Base-by-base conservation (phyloP, 1,284 basidiomycete species). In the Phylloboletellus chloephorus region DNA sequence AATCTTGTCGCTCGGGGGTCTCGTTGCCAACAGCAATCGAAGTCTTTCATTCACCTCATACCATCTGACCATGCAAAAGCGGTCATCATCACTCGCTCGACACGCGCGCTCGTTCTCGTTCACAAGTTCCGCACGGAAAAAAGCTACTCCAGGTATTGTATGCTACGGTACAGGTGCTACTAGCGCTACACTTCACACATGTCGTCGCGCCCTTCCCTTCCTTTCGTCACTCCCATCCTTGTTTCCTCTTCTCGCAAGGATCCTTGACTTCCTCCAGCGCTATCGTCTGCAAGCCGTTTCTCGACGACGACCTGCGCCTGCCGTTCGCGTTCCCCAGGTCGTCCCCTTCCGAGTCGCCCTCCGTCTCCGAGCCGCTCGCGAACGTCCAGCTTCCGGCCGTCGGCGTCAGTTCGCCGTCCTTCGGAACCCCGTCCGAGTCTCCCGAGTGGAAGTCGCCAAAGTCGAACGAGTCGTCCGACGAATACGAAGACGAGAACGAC, bases 371-470 rank as follows among this genome's bases (percentile, higher is more conserved):
- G 13, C 61, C 58, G 43, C 73, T 73, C 15, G 73, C 61, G 43
- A 82, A 75, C 39, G 76, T 81, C 80, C 81, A 82, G 54, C 78
- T 82, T 22, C 76, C 79, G 8, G 73, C 73, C 1, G 77, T 82
- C 0, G 81, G 78, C 36, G 80, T 81, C 31, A 73, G 62, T 34
- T 74, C 72, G 5, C 79, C 79, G 23, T 75, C 73, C 31, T 41
- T 63, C 39, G 32, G 43, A 5, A n/a, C n/a, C n/a, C 43, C 51
- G 7, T 57, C 56, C 0, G 50, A 43, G 23, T 54, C 67, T 0
- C 69, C 74, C 40, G 67, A 70, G 50, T 85, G 84, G 54, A 89
- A 89, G 46, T 88, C 87, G 8, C 82, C 82, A 58, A 89, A 88
- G 51, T 87, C 85, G 50, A 83, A 82, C 2, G 77, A 74, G 2